A percentile compares a stretch with the other conserved stretches of the same genome.
Conservation (phyloP, 768 basidiomycete genomes). For the Leccinum fibrillosum region DNA sequence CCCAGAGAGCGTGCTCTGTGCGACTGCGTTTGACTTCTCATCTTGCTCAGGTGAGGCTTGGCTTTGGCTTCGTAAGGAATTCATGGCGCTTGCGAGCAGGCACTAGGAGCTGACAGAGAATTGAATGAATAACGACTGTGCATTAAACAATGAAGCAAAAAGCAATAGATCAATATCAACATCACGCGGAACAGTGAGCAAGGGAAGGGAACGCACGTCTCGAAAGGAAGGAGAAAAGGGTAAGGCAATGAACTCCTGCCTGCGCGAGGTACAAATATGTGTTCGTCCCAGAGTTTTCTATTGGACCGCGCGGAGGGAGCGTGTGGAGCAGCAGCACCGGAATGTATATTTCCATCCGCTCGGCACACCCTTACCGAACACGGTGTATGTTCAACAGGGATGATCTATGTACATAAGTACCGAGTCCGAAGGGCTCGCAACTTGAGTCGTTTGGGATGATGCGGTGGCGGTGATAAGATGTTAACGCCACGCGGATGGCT, state of each 20-base stretch:
- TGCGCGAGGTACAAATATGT: neutral
- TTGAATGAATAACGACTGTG: neutral
- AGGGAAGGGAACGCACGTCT: neutral
- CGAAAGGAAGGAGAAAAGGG: neutral
- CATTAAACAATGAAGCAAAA: neutral
- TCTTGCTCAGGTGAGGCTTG: neutral
- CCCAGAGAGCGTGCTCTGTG: neutral
- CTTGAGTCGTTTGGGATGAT: neutral
- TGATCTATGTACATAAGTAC: neutral
- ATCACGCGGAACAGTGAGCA: neutral
- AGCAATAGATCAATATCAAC: neutral
- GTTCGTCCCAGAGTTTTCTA: neutral
- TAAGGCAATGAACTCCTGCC: neutral
- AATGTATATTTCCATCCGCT: neutral
- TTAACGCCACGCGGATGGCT: neutral
- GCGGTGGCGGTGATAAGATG: neutral
- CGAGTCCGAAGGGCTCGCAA: neutral
- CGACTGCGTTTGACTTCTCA: neutral
- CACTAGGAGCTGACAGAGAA: too few relatives aligned
- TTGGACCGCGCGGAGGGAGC: neutral
- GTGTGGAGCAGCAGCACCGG: neutral
- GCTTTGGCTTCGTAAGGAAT: neutral
- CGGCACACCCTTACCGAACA: neutral
- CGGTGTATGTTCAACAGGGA: neutral
- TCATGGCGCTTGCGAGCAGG: neutral